Conservation (phyloP, 768 basidiomycete genomes). For the Calocybe indica region DNA sequence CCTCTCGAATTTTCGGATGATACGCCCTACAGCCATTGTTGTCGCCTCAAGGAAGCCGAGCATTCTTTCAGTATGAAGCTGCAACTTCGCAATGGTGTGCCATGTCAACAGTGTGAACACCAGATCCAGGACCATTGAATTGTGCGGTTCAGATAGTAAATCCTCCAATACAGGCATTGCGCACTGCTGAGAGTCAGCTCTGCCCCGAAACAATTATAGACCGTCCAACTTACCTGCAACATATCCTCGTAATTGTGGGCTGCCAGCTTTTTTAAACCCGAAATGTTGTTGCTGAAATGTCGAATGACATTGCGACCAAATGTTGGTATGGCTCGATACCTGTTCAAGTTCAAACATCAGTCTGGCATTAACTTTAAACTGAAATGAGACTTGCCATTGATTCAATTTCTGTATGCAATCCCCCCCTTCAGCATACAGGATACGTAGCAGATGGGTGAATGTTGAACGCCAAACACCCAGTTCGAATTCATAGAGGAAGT, state of each 20-base stretch:
- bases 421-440: slow-evolving; percentile 12
- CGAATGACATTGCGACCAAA: slow-evolving; percentile 17
- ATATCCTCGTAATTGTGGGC: slow-evolving; percentile 27
- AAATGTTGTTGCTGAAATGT: slow-evolving; percentile 16
- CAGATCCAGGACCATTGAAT: slow-evolving; percentile 18
- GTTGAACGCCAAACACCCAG: slow-evolving; percentile 27
- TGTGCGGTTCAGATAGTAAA: slow-evolving; percentile 22
- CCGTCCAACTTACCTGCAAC: slow-evolving; percentile 10
- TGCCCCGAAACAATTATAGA: neutral
- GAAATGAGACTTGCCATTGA: neutral
- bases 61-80: slow-evolving; percentile 29
- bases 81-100: slow-evolving; percentile 30
- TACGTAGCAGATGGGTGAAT: slow-evolving; percentile 23
- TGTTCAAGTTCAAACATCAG: neutral
- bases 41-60: slow-evolving; percentile 16
- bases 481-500: slow-evolving; percentile 30
- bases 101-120: slow-evolving; percentile 25
- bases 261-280: slow-evolving; percentile 19
- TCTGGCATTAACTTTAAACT: neutral
- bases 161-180: slow-evolving; percentile 28
- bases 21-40: slow-evolving; percentile 20
- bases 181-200: slow-evolving; percentile 16
- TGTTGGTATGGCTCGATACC: slow-evolving; percentile 7
- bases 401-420: neutral
- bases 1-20: slow-evolving; percentile 16